These are phyloP conservation scores for Endotrypanum monterogeii DNA, from an alignment of 208 protist species.

Conservation along the genomic window DNA sequence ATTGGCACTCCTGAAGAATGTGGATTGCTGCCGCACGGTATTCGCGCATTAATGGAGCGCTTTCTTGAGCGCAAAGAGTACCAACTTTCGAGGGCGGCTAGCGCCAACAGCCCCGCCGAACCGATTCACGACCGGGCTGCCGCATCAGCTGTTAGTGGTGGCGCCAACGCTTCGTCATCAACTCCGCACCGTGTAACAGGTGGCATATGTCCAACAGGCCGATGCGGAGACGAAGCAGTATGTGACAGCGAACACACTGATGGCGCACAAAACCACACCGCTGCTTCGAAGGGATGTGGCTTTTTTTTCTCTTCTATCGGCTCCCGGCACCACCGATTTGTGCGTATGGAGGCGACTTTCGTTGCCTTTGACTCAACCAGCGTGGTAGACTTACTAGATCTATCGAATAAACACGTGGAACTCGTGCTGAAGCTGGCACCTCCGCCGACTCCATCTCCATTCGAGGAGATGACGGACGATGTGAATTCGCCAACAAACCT, in stretches of 20 bases:
- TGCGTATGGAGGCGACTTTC: constrained; percentile 76
- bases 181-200: neutral
- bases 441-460: constrained; percentile 53
- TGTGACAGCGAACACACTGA: constrained; percentile 27
- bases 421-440: constrained; percentile 66
- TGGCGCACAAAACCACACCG: constrained; percentile 19
- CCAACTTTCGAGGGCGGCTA: constrained; percentile 21
- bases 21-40: constrained; percentile 74
- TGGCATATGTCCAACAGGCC: neutral
- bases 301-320: constrained; percentile 52
- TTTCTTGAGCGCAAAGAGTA: constrained; percentile 44
- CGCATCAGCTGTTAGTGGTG: neutral
- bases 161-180: constrained; percentile 2
- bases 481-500: constrained; percentile 18
- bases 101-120: neutral
- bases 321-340: constrained; percentile 49
- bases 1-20: constrained; percentile 82
- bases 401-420: constrained; percentile 72
- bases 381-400: constrained; percentile 79
- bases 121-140: neutral
- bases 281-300: constrained; percentile 20
- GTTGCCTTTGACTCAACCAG: constrained; percentile 74
- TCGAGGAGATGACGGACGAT: constrained; percentile 44
- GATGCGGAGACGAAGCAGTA: constrained; percentile 16
- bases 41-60: constrained; percentile 66